A percentile compares a stretch with the other conserved stretches of the same genome.
These are phyloP conservation scores for Monarda citriodora DNA, from an alignment of 305 asterid genomes.

Conservation along the genomic window DNA sequence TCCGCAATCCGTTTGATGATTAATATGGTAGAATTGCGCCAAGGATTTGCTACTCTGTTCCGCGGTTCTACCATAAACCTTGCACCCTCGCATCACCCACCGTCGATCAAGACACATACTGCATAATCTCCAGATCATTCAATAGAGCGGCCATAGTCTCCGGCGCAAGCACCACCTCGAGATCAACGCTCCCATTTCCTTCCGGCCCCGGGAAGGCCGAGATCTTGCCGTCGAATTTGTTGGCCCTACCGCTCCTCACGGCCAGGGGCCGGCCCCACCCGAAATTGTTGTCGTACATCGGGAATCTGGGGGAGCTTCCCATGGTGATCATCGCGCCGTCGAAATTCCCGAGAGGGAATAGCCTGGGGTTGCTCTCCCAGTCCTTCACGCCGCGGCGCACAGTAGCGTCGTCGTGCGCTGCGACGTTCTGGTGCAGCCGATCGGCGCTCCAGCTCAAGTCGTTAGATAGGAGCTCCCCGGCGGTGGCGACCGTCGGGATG, in stretches of 20 bases:
- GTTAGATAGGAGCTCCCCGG: slow-evolving; percentile 48
- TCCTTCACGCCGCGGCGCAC: slow-evolving; percentile 78
- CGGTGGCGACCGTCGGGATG: slow-evolving; percentile 71
- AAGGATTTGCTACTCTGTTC: not conserved
- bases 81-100: not conserved
- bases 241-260: slow-evolving; percentile 87
- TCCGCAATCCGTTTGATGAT: not conserved
- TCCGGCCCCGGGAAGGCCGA: slow-evolving; percentile 86
- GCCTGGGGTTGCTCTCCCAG: slow-evolving; percentile 76
- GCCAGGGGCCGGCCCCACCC: slow-evolving; percentile 96
- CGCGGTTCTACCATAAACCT: not conserved
- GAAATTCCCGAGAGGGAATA: slow-evolving; percentile 88
- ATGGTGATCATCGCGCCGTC: slow-evolving; percentile 97
- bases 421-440: slow-evolving; percentile 67
- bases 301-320: slow-evolving; percentile 98
- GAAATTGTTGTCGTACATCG: slow-evolving; percentile 90
- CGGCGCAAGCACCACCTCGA: slow-evolving; percentile 86
- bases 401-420: slow-evolving; percentile 60
- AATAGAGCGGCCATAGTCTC: slow-evolving; percentile 73
- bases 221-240: slow-evolving; percentile 95
- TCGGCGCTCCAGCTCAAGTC: slow-evolving; percentile 64
- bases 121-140: slow-evolving; percentile 75
- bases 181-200: slow-evolving; percentile 82
- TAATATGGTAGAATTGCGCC: not conserved
- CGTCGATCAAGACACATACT: slow-evolving; percentile 45